Base-by-base conservation (phyloP, 2,329 filamentous ascomycete species). In the Stagonosporopsis tanaceti region DNA sequence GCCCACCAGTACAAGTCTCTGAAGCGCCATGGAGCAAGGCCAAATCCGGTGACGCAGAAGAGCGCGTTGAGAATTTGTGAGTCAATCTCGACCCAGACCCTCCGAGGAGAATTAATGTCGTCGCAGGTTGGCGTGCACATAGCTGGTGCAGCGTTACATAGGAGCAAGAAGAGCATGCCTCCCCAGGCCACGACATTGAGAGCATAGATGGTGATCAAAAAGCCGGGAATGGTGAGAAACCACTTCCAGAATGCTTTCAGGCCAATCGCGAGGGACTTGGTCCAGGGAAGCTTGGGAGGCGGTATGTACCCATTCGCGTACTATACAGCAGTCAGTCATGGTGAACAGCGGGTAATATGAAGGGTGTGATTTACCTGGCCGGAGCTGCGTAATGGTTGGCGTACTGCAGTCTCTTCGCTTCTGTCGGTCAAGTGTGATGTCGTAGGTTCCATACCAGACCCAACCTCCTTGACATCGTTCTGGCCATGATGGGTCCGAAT, bases 181-280 rank as follows among this genome's bases (percentile, higher is more conserved):
- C 92, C 92, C 92, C 92, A 96, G 0, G 90, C 93, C 9, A 96
- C 86, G 20, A 96, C 85, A 62, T 94, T 93, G 55, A 95, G 83
- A 12, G 89, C 87, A 75, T 96, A 96, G 6, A 96, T 74, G 2
- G 88, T 90, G 38, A 94, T 85, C 51, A 91, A 79, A 72, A 95
- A 92, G 2, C 92, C 92, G 52, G 90, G 76, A 0, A 89, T 89
- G 0, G 91, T 96, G 35, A 85, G 79, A 66, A 90, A 85, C 79
- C 92, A 96, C 50, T 85, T 84, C 86, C 87, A 89, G 70, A 90
- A 91, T 0, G 85, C 83, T 27, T 82, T 78, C 12, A 87, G 69
- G 1, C 84, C 85, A 50, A 87, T 85, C 20, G 75, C 78, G 1
- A 85, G 84, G 1, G 87, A 84, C 55, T 87, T 84, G 34, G 79